phyloP scores from a whole-genome alignment of 2,329 filamentous ascomycete species.

The Keithomyces neogunnii region DNA sequence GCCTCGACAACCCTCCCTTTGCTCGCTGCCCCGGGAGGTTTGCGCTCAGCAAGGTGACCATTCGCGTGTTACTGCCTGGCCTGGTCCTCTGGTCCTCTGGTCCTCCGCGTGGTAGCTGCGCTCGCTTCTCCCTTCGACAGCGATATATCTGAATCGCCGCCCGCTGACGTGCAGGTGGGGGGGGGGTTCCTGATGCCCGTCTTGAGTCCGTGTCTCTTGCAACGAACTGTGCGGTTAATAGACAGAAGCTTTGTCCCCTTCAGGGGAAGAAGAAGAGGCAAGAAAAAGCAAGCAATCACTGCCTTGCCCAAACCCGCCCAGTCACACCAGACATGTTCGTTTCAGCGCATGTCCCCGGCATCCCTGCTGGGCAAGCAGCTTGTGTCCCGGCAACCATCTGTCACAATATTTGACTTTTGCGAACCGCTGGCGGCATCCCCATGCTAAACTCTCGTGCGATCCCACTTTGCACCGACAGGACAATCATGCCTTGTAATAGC shows the following conservation, averaged over 20 bases:
- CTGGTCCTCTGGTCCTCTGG: no score
- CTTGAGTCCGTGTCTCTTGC: neutral
- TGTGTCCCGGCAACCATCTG: neutral
- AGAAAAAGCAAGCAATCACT: neutral
- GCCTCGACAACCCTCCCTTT: neutral
- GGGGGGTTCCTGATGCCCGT: neutral
- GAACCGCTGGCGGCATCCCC: no score
- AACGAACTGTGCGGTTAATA: neutral
- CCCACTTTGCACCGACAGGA: neutral
- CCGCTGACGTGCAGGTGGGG: slow-evolving; percentile 5
- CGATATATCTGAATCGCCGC: slow-evolving; percentile 5
- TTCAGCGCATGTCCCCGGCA: neutral
- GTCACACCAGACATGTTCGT: slow-evolving; percentile 2
- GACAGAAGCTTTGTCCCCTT: neutral
- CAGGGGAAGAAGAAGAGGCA: neutral
- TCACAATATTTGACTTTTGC: neutral
- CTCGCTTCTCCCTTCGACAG: neutral
- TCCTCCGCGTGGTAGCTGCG: neutral
- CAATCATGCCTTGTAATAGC: neutral
- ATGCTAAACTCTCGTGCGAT: neutral
- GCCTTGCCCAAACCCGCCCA: neutral
- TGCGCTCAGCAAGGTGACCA: neutral
- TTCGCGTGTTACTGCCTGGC: no score
- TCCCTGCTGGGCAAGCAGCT: neutral
- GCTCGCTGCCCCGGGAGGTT: neutral